Base-by-base conservation (phyloP, 1,284 basidiomycete species). In the Lignosus rhinocerotis region DNA sequence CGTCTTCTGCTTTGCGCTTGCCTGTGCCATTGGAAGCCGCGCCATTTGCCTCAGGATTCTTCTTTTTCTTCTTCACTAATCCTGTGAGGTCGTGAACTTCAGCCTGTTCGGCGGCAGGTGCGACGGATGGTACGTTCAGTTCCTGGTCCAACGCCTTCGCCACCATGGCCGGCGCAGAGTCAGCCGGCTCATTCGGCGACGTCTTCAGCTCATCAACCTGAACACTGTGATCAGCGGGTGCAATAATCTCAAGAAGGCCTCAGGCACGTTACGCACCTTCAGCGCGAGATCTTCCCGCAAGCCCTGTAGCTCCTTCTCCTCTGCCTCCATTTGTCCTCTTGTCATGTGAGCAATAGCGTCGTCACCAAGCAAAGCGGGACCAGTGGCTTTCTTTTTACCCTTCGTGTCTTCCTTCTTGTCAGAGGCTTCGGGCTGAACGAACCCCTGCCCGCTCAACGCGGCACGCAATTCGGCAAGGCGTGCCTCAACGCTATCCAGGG, bases 161-260 rank as follows among this genome's bases (percentile, higher is more conserved):
- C 21, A 76, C 87, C 53, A 88, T 69, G 21, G 79, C 85, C 6
- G 87, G 86, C 5, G 86, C 87, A 41, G 81, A 83, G 68, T 78
- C 72, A 61, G 76, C 66, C 52, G 77, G 71, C 61, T 87, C 83
- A 49, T 83, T 84, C 0, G 93, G 92, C 5, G 86, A 81, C 3
- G 85, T 85, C 72, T 92, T 94, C 30, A 96, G 79, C 67, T 96
- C 93, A 54, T 96, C 94, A 17, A 95, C 84, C 92, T 93, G 62
- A 14, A 31, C 21, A 31, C 3, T 3, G 38, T 4, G 31, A 54
- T 63, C 14, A 58, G 48, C 19, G n/a, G 10, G 31, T 36, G 21
- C 43, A 19, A 32, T 12, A 30, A 12, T 3, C 41, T 11, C 8
- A 21, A 25, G 25, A 25, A 25, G 25, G 25, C 25, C 36, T 42